These are phyloP conservation scores for Diaporthe sp. DNA, from an alignment of 2,329 filamentous ascomycete species.

Conservation along the genomic window DNA sequence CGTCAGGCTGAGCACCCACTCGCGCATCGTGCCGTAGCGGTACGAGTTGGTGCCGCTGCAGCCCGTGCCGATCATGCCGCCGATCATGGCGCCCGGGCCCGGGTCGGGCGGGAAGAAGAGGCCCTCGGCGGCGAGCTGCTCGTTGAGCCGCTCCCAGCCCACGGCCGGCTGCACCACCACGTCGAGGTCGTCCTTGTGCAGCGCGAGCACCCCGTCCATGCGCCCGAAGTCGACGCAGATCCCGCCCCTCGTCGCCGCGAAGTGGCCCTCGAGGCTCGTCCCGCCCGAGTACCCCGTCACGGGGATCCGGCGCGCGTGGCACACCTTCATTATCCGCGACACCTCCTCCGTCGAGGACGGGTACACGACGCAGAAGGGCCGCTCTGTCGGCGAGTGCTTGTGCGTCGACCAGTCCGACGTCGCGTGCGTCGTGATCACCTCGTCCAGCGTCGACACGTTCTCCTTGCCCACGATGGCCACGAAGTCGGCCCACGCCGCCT, in stretches of 20 bases:
- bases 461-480: slow-evolving; percentile 74
- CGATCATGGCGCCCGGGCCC: slow-evolving; percentile 86
- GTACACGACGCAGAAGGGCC: slow-evolving; percentile 41
- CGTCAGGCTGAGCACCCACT: slow-evolving; percentile 87
- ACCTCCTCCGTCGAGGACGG: slow-evolving; percentile 81
- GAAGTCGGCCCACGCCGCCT: slow-evolving; percentile 80
- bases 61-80: slow-evolving; percentile 81
- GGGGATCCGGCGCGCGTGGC: slow-evolving; percentile 84
- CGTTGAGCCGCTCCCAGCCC: slow-evolving; percentile 84
- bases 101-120: slow-evolving; percentile 91
- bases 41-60: slow-evolving; percentile 84
- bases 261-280: slow-evolving; percentile 91
- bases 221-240: slow-evolving; percentile 88
- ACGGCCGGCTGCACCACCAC: slow-evolving; percentile 82
- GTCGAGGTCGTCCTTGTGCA: slow-evolving; percentile 85
- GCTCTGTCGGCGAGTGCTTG: slow-evolving; percentile 30
- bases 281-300: slow-evolving; percentile 91
- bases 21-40: slow-evolving; percentile 88
- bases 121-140: slow-evolving; percentile 74
- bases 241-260: slow-evolving; percentile 84
- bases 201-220: slow-evolving; percentile 84
- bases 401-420: slow-evolving; percentile 73
- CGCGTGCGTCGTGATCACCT: slow-evolving; percentile 69
- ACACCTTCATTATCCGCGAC: slow-evolving; percentile 89
- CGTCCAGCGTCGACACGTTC: slow-evolving; percentile 72